Evolutionary conservation across 805 yeast genomes (phyloP), one percentile per base, ranked within the genome.

Genomic region (Zygotorulaspora florentina): DNA sequence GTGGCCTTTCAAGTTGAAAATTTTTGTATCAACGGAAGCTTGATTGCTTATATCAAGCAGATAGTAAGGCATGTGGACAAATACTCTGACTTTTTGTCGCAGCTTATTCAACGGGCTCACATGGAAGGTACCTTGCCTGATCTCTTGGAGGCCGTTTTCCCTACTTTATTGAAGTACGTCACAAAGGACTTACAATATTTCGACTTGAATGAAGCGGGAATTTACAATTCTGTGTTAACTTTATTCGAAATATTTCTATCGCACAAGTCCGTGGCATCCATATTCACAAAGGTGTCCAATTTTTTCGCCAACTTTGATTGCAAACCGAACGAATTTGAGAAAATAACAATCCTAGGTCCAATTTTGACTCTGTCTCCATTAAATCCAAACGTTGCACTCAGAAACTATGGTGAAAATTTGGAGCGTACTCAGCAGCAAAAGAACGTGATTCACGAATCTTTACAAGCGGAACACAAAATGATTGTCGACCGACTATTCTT

Each of bases 331-430:
- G 73, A 75, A 38, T 76, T 76, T 56, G 95, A 86, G 57, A 67
- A 68, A 12, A 70, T 72, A 18, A 79, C 96, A 0, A 64, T 87
- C 13, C 67, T 91, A 44, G 98, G 97, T 2, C 85, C 95, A 7
- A 71, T 88, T 26, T 74, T 87, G 44, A 72, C 82, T 46, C 66
- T 88, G 17, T 86, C 96, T 0, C 96, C 96, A 0, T 67, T 89
- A 39, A 73, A 78, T 39, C 72, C 75, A 2, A 65, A 72, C n/a
- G 76, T 80, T 0, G 62, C 73, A 0, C 56, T 68, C 13, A 77
- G 75, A 48, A 80, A 81, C 52, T 73, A 69, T 39, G 65, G 64
- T n/a, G 62, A 62, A 26, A 48, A 50, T 38, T 45, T 57, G 43
- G 65, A 62, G 33, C 54, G 60, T 12, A 63, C 75, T 1, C 70